Base-by-base conservation (phyloP, 176 grass and related monocot genomes). In the Carex scoparia region DNA sequence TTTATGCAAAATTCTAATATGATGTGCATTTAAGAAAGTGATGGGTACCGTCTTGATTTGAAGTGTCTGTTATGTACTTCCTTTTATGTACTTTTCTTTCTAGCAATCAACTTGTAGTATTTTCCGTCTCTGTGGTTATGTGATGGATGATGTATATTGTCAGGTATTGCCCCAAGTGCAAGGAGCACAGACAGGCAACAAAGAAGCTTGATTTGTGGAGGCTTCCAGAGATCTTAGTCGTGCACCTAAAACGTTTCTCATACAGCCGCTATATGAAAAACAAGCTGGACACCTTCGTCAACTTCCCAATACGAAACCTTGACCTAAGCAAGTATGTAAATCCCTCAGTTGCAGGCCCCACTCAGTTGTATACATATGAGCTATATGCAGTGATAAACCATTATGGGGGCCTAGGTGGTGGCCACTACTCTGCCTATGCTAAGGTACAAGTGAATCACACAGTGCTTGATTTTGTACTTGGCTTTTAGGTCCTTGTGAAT, bases 201-300 rank as follows among this genome's bases (percentile, higher is more conserved):
- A 99, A 99, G 81, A 99, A 99, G 80, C 90, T 99, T 42, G 96
- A 99, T 75, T 88, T 99, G 79, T 99, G 96, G 96, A 94, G 87
- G 87, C 88, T 99, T 70, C 96, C 96, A 28, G 96, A 95, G 87
- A 95, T 99, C 77, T 87, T 99, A 62, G 96, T 95, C 35, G 91
- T 99, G 70, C 96, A 99, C 81, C 89, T 99, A 81, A 99, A 99
- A 88, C 87, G 96, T 54, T 99, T 99, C 67, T 99, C 93, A n/a
- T 99, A 92, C 87, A 95, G 93, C 84, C 93, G 96, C 9, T 99
- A 88, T 85, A 84, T 95, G 90, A 99, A 99, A 85, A 95, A 95
- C 74, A 99, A 99, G 69, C 93, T 99, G 0, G 96, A 99, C 88
- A 95, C 96, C 49, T 99, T 99, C 70, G 96, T 99, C 65, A 95